These are phyloP conservation scores for Pascua guehoae DNA, from an alignment of 1,284 basidiomycete genomes.

Conservation along the genomic window DNA sequence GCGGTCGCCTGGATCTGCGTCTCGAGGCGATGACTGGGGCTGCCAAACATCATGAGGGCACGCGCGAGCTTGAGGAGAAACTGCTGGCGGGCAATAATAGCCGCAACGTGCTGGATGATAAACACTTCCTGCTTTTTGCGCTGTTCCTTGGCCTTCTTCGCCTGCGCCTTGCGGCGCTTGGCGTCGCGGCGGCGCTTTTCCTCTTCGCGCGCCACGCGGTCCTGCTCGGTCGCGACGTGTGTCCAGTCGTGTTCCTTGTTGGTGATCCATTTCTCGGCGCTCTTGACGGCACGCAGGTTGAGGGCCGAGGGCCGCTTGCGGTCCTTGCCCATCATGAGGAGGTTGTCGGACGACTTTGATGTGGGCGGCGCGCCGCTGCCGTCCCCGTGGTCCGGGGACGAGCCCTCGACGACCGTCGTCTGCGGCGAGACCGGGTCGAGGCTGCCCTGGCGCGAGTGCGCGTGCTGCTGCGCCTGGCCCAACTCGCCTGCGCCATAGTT, in stretches of 20 bases:
- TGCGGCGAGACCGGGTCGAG: conserved; percentile 16
- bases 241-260: neutral
- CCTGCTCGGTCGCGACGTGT: conserved; percentile 40
- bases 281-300: conserved; percentile 27
- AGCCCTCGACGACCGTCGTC: neutral
- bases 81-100: conserved; percentile 79
- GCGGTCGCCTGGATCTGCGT: conserved; percentile 83
- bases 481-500: no score
- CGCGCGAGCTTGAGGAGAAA: conserved; percentile 85
- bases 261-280: conserved; percentile 42
- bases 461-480: no score
- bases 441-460: neutral
- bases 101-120: conserved; percentile 85
- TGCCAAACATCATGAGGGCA: conserved; percentile 93
- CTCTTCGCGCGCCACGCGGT: conserved; percentile 56
- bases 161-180: conserved; percentile 52
- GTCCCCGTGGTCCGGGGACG: no score
- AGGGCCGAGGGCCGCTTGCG: conserved; percentile 24
- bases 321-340: conserved; percentile 24
- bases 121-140: conserved; percentile 73
- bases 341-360: conserved; percentile 31
- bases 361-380: no score
- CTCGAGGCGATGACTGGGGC: conserved; percentile 81
- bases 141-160: conserved; percentile 55
- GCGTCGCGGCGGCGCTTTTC: conserved; percentile 52